These are phyloP conservation scores for Sordariomycetes sp. DNA, from an alignment of 2,329 filamentous ascomycete genomes.

Conservation along the genomic window DNA sequence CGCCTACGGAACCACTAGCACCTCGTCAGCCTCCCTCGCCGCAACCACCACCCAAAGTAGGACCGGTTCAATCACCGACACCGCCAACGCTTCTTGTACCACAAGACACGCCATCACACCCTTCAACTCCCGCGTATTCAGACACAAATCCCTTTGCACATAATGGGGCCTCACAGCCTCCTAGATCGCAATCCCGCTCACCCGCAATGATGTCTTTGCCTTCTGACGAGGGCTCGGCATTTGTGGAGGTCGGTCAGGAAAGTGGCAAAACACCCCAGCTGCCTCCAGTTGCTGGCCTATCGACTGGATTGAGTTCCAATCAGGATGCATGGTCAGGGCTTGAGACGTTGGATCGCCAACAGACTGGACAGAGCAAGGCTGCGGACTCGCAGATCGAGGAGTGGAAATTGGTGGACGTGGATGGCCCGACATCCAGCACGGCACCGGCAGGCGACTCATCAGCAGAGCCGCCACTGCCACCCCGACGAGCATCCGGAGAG, in stretches of 20 bases:
- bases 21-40: no score
- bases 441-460: slow-evolving; percentile 3
- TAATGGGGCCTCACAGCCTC: background rate
- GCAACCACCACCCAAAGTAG: no score
- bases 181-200: slow-evolving; percentile 8
- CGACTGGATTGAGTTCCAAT: slow-evolving; percentile 27
- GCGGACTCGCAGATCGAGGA: slow-evolving; percentile 23
- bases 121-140: background rate
- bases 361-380: slow-evolving; percentile 32
- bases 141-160: background rate
- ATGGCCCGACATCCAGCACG: slow-evolving; percentile 5
- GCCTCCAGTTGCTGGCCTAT: slow-evolving; percentile 10
- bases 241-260: slow-evolving; percentile 25
- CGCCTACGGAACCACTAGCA: no score
- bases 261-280: slow-evolving; percentile 11
- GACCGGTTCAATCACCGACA: no score
- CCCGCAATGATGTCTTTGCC: slow-evolving; percentile 20
- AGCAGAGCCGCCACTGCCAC: slow-evolving; percentile 26
- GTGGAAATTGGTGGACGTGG: slow-evolving; percentile 43
- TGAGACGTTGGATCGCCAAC: slow-evolving; percentile 12
- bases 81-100: background rate
- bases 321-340: slow-evolving; percentile 42
- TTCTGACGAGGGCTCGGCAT: slow-evolving; percentile 23
- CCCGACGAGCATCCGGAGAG: slow-evolving; percentile 16
- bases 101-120: background rate